Percentiles rank a stretch among this genome's conserved stretches.
Conservation (phyloP, 176 grass and related monocot genomes). For the Bonia amplexicaulis region DNA sequence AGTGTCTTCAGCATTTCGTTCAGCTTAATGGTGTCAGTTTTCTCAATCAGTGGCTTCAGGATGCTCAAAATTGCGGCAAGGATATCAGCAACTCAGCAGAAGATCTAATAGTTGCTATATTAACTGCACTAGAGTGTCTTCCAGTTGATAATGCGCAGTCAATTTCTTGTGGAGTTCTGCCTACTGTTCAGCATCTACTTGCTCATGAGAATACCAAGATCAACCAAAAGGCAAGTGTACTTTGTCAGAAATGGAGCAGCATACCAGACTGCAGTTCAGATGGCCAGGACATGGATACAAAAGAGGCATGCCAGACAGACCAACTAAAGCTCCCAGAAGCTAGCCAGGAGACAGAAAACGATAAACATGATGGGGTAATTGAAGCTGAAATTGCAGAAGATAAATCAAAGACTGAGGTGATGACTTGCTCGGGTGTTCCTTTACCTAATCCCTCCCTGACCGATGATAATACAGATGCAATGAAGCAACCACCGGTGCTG, state of each 20-base stretch:
- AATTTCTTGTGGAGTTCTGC: constrained; percentile 32
- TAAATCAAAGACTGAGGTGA: constrained; percentile 10
- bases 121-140: constrained; percentile 46
- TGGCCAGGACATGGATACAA: neutral
- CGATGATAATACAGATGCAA: constrained; percentile 16
- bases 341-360: constrained; percentile 4
- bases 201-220: constrained; percentile 32
- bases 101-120: constrained; percentile 38
- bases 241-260: constrained; percentile 45
- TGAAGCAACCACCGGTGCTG: constrained; percentile 2
- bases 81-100: constrained; percentile 25
- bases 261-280: neutral
- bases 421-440: neutral
- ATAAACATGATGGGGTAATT: neutral
- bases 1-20: constrained; percentile 59
- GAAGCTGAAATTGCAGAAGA: constrained; percentile 2
- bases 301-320: neutral
- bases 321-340: neutral
- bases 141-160: constrained; percentile 25
- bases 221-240: constrained; percentile 46
- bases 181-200: constrained; percentile 45
- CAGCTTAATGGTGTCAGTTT: constrained; percentile 51
- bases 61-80: constrained; percentile 36
- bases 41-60: constrained; percentile 65
- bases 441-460: constrained; percentile 4